These are phyloP conservation scores for Hypoxylon sp. DNA, from an alignment of 2,329 filamentous ascomycete species.

Conservation along the genomic window DNA sequence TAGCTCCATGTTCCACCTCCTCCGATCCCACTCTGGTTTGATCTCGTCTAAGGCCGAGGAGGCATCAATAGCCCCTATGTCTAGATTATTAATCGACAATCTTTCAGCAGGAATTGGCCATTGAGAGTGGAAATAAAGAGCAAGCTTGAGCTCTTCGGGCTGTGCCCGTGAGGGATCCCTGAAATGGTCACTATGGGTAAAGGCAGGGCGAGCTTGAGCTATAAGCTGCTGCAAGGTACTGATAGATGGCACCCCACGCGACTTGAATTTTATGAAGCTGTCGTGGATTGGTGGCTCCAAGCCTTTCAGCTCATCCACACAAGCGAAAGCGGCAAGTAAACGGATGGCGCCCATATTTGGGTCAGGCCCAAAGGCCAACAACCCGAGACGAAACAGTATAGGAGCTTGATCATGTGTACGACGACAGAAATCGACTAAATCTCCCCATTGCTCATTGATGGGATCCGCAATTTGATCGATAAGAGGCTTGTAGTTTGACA, in stretches of 20 bases:
- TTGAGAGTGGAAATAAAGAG: slow-evolving; percentile 28
- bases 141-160: slow-evolving; percentile 24
- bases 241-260: slow-evolving; percentile 35
- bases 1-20: slow-evolving; percentile 36
- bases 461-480: slow-evolving; percentile 50
- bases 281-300: slow-evolving; percentile 38
- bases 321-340: slow-evolving; percentile 39
- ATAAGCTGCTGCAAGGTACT: slow-evolving; percentile 39
- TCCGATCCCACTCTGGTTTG: slow-evolving; percentile 41
- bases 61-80: slow-evolving; percentile 23
- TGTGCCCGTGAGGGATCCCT: slow-evolving; percentile 7
- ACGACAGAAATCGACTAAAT: slow-evolving; percentile 51
- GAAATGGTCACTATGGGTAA: not conserved
- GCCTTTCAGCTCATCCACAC: slow-evolving; percentile 29
- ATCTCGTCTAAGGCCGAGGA: slow-evolving; percentile 24
- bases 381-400: slow-evolving; percentile 50
- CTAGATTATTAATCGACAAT: not conserved
- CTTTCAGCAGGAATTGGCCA: slow-evolving; percentile 34
- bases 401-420: slow-evolving; percentile 23
- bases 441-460: slow-evolving; percentile 52
- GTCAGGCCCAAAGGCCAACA: slow-evolving; percentile 49
- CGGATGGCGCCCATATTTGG: slow-evolving; percentile 49
- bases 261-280: slow-evolving; percentile 43
- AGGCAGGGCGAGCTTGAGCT: slow-evolving; percentile 14
- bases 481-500: slow-evolving; percentile 37